Evolutionary conservation across 257 asterid species (phyloP).

Genomic region (Forsythia viridissima): DNA sequence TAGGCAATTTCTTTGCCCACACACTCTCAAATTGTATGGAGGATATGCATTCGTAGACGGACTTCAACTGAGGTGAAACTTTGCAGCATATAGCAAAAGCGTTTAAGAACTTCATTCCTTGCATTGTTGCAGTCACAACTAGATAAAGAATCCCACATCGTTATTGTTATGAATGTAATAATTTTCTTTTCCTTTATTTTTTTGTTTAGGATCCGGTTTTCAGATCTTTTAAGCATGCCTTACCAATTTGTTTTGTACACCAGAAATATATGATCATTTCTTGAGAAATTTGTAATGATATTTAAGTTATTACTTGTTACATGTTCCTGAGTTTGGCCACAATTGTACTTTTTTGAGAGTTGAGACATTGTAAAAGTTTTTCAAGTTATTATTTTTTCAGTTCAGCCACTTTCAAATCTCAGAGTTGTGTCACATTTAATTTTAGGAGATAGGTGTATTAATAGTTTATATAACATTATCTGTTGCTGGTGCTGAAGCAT

Average conservation of each 20-base stretch:
- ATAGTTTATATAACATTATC: neutral
- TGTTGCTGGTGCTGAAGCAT: neutral
- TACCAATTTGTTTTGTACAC: neutral
- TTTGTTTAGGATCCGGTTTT: slow-evolving; percentile 14
- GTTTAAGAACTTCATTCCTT: neutral
- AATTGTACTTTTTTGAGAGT: neutral
- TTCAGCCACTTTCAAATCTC: neutral
- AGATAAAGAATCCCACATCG: neutral
- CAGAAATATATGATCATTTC: neutral
- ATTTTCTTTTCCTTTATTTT: neutral
- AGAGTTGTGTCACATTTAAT: neutral
- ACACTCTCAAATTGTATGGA: neutral
- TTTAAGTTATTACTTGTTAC: neutral
- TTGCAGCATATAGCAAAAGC: neutral
- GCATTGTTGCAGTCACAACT: slow-evolving; percentile 19
- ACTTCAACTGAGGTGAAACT: neutral
- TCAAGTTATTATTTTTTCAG: neutral
- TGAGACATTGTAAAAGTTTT: neutral
- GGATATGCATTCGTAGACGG: neutral
- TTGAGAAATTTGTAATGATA: neutral
- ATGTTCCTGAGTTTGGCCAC: neutral
- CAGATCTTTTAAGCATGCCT: neutral
- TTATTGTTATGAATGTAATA: neutral
- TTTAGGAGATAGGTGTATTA: neutral
- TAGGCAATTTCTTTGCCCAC: neutral